Conservation (phyloP, 495 filamentous ascomycete genomes). For the Neurospora sp. region DNA sequence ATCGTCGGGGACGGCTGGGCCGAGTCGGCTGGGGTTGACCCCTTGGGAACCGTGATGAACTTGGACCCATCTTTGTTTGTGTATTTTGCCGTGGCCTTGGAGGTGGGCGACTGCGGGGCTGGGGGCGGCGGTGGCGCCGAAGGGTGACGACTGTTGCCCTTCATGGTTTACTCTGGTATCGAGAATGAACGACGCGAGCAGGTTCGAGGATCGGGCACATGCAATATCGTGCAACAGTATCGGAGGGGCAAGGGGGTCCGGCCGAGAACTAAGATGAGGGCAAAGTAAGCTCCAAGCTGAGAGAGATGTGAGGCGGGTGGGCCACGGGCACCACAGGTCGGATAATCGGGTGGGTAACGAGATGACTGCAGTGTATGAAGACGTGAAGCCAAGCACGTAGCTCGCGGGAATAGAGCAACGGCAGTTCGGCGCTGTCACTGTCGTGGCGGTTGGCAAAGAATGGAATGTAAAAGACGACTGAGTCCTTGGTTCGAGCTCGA, state of each 20-base stretch:
- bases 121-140: conserved; percentile 23
- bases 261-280: background rate
- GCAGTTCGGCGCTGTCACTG: background rate
- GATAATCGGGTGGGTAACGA: background rate
- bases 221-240: background rate
- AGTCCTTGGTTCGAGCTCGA: background rate
- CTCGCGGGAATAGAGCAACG: background rate
- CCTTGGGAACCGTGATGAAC: conserved; percentile 57
- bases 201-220: background rate
- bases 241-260: background rate
- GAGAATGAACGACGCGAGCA: background rate
- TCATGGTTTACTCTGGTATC: conserved; percentile 30
- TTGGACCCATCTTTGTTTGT: conserved; percentile 60
- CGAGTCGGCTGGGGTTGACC: conserved; percentile 38
- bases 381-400: background rate
- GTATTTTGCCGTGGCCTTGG: conserved; percentile 44
- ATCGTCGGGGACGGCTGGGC: conserved; percentile 38
- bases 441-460: background rate
- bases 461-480: background rate
- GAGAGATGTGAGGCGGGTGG: background rate
- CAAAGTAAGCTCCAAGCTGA: background rate
- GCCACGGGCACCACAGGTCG: background rate
- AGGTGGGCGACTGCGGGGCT: conserved; percentile 27
- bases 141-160: conserved; percentile 38
- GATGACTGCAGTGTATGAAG: background rate